Percentiles rank a stretch among this genome's conserved stretches.
Evolutionary conservation across 257 asterid species (phyloP).

Genomic region (Solanum microdontum): DNA sequence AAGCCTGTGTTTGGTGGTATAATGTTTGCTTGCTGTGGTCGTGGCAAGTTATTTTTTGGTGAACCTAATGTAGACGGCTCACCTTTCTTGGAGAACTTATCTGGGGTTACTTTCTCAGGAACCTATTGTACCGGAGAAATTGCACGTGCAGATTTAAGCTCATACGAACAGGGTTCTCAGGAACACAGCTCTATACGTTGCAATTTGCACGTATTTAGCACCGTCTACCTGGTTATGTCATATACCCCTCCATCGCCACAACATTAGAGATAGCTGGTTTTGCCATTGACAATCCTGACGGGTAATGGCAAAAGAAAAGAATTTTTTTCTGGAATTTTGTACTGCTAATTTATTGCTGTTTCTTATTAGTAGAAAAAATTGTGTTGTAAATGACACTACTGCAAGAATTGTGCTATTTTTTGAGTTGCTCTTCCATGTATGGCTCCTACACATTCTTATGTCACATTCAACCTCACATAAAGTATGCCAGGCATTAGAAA

Average conservation of each 20-base stretch:
- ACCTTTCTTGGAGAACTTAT: constrained; percentile 63
- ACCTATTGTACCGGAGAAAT: constrained; percentile 72
- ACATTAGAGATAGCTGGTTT: neutral
- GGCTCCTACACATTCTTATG: neutral
- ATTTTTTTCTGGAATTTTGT: neutral
- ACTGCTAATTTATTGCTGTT: neutral
- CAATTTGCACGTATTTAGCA: constrained; percentile 47
- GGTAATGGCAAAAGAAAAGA: neutral
- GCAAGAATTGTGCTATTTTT: neutral
- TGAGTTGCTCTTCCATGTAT: no score
- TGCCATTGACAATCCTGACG: neutral
- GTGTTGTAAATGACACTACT: neutral
- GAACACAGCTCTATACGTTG: constrained; percentile 23
- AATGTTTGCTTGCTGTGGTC: constrained; percentile 64
- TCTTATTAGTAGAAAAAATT: neutral
- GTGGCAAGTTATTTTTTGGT: constrained; percentile 55
- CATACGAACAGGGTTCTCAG: constrained; percentile 27
- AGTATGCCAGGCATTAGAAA: neutral
- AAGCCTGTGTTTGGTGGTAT: constrained; percentile 59
- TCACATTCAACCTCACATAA: neutral
- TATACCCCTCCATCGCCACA: constrained; percentile 22
- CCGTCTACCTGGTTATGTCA: constrained; percentile 61
- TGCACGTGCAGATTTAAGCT: constrained; percentile 27
- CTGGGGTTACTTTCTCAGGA: constrained; percentile 56
- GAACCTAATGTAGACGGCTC: constrained; percentile 29